Conservation (phyloP, 2,329 filamentous ascomycete species). For the Clonostachys rosea region DNA sequence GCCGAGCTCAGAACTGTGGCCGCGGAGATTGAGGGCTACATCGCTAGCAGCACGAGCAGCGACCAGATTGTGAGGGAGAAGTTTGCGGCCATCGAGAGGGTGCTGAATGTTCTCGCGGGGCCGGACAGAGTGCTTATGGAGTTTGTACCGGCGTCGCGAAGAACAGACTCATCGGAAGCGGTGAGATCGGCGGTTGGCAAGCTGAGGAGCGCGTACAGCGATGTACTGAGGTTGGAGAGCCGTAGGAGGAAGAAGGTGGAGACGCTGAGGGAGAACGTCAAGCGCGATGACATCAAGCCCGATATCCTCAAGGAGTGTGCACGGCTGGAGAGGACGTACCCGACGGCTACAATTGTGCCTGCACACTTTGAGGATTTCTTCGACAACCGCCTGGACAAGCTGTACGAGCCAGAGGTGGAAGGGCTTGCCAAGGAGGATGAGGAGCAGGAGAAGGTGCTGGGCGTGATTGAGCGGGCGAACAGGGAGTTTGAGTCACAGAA, state of each 20-base stretch:
- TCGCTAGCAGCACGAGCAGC: conserved; percentile 58
- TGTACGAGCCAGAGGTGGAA: conserved; percentile 76
- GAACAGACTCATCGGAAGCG: conserved; percentile 72
- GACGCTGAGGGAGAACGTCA: conserved; percentile 70
- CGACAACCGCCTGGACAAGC: conserved; percentile 66
- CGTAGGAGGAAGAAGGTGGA: conserved; percentile 77
- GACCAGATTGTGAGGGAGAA: conserved; percentile 68
- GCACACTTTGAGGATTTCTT: conserved; percentile 93
- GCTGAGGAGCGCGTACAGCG: conserved; percentile 77
- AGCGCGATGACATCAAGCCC: conserved; percentile 81
- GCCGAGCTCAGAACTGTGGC: conserved; percentile 29
- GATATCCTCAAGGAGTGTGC: conserved; percentile 81
- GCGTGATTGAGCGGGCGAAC: conserved; percentile 70
- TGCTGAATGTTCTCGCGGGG: conserved; percentile 72
- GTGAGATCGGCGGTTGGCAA: conserved; percentile 76
- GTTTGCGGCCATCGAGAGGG: conserved; percentile 68
- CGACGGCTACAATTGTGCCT: conserved; percentile 77
- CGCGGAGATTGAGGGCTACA: conserved; percentile 80
- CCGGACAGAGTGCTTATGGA: conserved; percentile 79
- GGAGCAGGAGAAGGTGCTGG: conserved; percentile 70
- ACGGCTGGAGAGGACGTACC: conserved; percentile 79
- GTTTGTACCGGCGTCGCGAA: conserved; percentile 81
- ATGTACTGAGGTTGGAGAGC: conserved; percentile 78
- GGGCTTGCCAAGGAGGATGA: conserved; percentile 65
- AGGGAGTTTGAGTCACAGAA: conserved; percentile 71